Base-by-base conservation (phyloP, 768 basidiomycete genomes). In the Tylopilus plumbeoviolaceoides region DNA sequence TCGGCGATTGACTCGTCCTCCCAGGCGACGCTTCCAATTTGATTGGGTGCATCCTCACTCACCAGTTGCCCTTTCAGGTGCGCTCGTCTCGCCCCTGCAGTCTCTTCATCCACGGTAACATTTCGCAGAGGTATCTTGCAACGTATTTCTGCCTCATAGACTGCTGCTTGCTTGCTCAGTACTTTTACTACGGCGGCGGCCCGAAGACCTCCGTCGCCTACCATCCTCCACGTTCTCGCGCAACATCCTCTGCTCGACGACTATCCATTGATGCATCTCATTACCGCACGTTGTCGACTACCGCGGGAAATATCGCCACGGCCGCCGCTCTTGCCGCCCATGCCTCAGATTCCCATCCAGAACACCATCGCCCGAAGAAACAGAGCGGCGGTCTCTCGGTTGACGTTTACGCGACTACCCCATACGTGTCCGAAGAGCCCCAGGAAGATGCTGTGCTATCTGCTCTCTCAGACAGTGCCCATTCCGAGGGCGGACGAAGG, bases 61-160 rank as follows among this genome's bases (percentile, higher is more conserved):
- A 87, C 61, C 97, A 98, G 65, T 78, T 97, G 15, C 92, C 93
- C 20, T 98, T 99, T 69, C 95, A 98, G 73, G 93, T 91, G 68
- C 61, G 80, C 63, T 7, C 17, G 0, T 12, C n/a, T 43, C 48
- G n/a, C n/a, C n/a, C 27, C 33, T 43, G 35, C 52, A 33, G 15
- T 20, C 18, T 36, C 47, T 23, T 46, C 50, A 18, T 47, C 21
- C 60, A 59, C 31, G 40, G 42, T 55, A 45, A 48, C 31, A 44
- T 40, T 20, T 49, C 45, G 20, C 6, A 97, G 91, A 95, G 83
- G 39, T 91, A 83, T 67, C 89, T 99, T 42, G 95, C 97, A 3
- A 77, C 78, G 0, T 99, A 99, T 69, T 99, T 98, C 65, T 87
- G 89, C 63, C 72, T 79, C 50, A 80, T 98, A 47, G 97, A 99